Evolutionary conservation across 495 filamentous ascomycete species (phyloP), one percentile per base, ranked within the genome.

Genomic region (Penicillium cataractarum): DNA sequence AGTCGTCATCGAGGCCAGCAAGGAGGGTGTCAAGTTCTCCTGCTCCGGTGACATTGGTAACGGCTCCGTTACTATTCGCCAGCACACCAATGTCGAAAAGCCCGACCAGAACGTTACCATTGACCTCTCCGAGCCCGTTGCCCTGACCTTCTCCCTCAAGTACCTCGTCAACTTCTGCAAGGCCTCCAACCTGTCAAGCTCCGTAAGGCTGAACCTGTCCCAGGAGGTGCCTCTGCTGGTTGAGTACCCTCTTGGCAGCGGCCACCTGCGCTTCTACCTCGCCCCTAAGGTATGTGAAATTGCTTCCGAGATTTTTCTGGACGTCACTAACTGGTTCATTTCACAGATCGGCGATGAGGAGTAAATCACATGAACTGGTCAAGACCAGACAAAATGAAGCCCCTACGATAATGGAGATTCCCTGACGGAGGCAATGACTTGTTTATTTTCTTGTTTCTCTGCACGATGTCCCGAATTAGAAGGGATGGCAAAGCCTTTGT

Each of bases 161-260:
- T 99, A 99, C 81, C 87, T 99, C 6, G 92, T 96, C 86, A 97
- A 97, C 85, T 99, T 99, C 83, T 98, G 95, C 88, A 99, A 99
- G 84, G 95, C 95, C 39, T 89, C 90, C 71, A 87, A 88, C 56
- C 81, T 99, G 57, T 95, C 92, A 58, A 78, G 72, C 71, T 84
- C 85, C 55, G 95, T 99, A 70, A 93, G 89, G 75, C 86, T 99
- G 67, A 93, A 90, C 78, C 84, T 99, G 53, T 97, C 93, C 51
- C 93, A 92, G 75, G 95, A 99, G 80, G 93, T 99, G 44, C 95
- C 95, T 24, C 87, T 99, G 67, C 81, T 97, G 58, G 95, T 99
- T 22, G 94, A 98, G 80, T 99, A 97, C 70, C 82, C 78, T 51
- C 82, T 98, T 61, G 90, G 89, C 64, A 92, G 87, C 81, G 96